Base-by-base conservation (phyloP, 306 rosid species). In the Potentilla sterilis region DNA sequence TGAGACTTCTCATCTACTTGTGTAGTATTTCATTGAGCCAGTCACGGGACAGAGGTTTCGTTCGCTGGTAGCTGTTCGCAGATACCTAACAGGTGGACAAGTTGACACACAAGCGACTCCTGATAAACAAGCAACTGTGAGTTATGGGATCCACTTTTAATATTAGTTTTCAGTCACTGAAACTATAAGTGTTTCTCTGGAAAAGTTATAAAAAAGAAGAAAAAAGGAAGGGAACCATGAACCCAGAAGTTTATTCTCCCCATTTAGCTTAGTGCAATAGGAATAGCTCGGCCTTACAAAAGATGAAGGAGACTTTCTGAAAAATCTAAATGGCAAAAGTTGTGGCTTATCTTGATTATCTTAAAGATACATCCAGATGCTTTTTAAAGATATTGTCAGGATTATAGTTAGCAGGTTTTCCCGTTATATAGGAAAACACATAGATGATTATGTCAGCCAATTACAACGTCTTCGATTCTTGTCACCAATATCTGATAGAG, bases 21-120 rank as follows among this genome's bases (percentile, higher is more conserved):
- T 21, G 81, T 87, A 91, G 97, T 87, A 72, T 74, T 91, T 82
- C 77, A 54, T 75, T 83, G 93, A 89, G 67, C 90, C 90, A 9
- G 65, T 40, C 22, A 87, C 88, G 4, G 78, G 90, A 48, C 75
- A 18, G 80, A 32, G 12, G 82, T 91, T 91, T 74, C 93, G 88
- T 51, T 91, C 92, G 5, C 73, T 91, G 79, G 1, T 69, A 49
- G 69, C 89, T 59, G 93, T 87, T 49, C 55, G 74, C 85, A 83
- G 83, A 83, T 74, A 91, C 75, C 84, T 91, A 42, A 51, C 46
- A 40, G 76, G 48, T n/a, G 83, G 74, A 49, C 41, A 57, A 14
- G 28, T 43, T 51, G 75, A 70, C 15, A 16, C 18, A 22, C 34
- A 22, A 62, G 49, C 72, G 34, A 49, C 37, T 35, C 91, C 6